Base-by-base conservation (phyloP, 1,284 basidiomycete species). In the Singerocomus rubriflavus region DNA sequence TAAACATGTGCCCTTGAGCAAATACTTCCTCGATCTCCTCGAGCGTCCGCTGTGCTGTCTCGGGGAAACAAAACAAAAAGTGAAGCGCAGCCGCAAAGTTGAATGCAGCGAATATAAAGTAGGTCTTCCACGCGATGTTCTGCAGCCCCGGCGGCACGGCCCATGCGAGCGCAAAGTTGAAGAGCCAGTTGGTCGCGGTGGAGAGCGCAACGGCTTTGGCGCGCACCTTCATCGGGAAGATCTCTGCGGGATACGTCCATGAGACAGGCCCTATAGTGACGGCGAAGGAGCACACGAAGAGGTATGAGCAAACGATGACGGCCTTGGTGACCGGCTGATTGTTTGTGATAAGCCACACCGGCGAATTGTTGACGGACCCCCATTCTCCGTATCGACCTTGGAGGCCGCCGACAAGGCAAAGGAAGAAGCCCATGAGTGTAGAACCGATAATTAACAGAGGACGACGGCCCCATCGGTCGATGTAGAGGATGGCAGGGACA, bases 1-100 rank as follows among this genome's bases (percentile, higher is more conserved):
- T 72, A 68, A 85, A 89, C 16, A 68, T 63, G 59, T 90, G 80
- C 0, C 85, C 85, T 57, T 83, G 77, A 10, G 71, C 69, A 70
- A 90, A 90, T 54, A 90, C 78, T 1, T 83, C 85, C 62, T 91
- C 88, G 48, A 88, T 76, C 69, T 89, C 85, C 69, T 89, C 86
- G 16, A 89, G 77, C 12, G 83, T 80, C 2, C 84, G 76, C 3
- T 81, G 80, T 21, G 82, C 82, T 12, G 86, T 89, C 71, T 89
- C 84, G 25, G 84, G 85, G 74, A 80, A 87, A 74, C 82, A 84
- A 73, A 88, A 88, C 61, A 82, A 71, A 50, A 89, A 72, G 57
- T 88, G 85, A 47, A 88, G 71, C 62, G 78, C 82, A 5, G 80
- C 84, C 0, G 80, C 79, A 51, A 85, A 82, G 73, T 88, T 88